A percentile compares a stretch with the other conserved stretches of the same genome.
phyloP scores from a whole-genome alignment of 2,329 filamentous ascomycete genomes.

The Pseudogymnoascus sp. region DNA sequence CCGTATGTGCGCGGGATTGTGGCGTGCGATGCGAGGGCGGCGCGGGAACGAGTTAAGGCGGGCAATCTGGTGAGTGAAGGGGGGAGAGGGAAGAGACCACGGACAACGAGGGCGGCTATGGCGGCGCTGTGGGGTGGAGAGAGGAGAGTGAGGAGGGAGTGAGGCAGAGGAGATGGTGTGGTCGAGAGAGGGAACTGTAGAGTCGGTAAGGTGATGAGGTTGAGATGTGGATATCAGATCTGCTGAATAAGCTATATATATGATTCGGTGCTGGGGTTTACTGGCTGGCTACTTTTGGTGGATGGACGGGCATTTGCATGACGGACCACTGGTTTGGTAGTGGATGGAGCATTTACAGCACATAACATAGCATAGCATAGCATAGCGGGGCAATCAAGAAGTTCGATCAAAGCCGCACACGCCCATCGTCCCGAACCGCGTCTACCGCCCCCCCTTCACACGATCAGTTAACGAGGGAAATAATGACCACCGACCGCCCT shows the following conservation, averaged over 20 bases:
- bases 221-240: neutral
- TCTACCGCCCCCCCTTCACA: neutral
- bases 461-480: neutral
- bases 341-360: neutral
- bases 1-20: constrained; percentile 88
- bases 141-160: constrained; percentile 60
- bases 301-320: neutral
- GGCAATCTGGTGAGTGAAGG: constrained; percentile 57
- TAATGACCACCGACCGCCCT: neutral
- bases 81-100: constrained; percentile 51
- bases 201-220: neutral
- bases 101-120: constrained; percentile 67
- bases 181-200: neutral
- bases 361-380: neutral
- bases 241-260: neutral
- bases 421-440: neutral
- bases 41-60: constrained; percentile 58
- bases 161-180: neutral
- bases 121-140: constrained; percentile 72
- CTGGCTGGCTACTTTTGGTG: neutral
- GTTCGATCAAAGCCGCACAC: neutral
- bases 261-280: neutral
- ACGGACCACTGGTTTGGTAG: neutral
- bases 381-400: neutral
- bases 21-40: constrained; percentile 64